Evolutionary conservation across 2,329 filamentous ascomycete species (phyloP).

Genomic region (Alternaria gaisen): DNA sequence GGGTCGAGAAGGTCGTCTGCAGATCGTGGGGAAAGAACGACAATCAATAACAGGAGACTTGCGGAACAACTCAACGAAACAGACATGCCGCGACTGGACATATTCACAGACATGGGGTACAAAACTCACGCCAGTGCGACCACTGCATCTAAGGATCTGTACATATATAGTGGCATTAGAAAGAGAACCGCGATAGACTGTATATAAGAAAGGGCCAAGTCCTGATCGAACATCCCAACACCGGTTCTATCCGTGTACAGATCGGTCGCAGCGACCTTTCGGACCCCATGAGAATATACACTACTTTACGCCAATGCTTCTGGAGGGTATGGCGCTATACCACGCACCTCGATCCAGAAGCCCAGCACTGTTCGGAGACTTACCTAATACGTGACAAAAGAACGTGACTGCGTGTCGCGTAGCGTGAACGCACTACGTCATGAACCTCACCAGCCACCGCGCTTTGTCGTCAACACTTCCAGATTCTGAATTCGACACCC

Average conservation of each 20-base stretch:
- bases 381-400: neutral
- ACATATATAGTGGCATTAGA: slow-evolving; percentile 3
- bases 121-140: neutral
- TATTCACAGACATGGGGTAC: neutral
- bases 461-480: neutral
- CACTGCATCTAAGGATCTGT: neutral
- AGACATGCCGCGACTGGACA: neutral
- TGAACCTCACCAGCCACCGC: slow-evolving; percentile 11
- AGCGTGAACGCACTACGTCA: slow-evolving; percentile 32
- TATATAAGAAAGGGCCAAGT: slow-evolving; percentile 6
- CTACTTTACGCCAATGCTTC: neutral
- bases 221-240: neutral
- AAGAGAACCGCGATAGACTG: neutral
- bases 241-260: neutral
- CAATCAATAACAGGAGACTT: slow-evolving; percentile 18
- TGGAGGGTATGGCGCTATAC: neutral
- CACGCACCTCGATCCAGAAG: neutral
- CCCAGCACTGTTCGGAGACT: neutral
- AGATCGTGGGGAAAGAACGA: slow-evolving; percentile 18
- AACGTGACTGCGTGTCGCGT: slow-evolving; percentile 27
- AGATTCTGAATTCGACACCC: neutral
- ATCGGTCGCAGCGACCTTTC: neutral
- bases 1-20: slow-evolving; percentile 24
- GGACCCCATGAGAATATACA: neutral
- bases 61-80: neutral